Base-by-base conservation (phyloP, 2,329 filamentous ascomycete species). In the Tetracladium maxilliforme region DNA sequence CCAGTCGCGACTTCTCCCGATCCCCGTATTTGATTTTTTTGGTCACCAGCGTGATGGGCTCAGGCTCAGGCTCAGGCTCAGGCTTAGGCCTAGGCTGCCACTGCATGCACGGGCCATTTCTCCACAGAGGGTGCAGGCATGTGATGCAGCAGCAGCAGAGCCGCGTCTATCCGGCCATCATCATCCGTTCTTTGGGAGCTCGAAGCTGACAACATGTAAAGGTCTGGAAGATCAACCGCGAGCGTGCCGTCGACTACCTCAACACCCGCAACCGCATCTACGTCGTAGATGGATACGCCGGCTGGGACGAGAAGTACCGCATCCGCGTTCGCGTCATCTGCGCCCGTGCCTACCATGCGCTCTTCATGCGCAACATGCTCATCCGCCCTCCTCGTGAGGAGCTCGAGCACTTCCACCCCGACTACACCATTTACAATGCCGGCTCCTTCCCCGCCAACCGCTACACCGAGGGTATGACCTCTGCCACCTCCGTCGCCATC, bases 311-410 rank as follows among this genome's bases (percentile, higher is more conserved):
- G 64, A 86, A 90, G 55, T 98, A 98, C 68, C 72, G 86, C 40
- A 95, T 98, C 61, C 81, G 76, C 46, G 90, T 98, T 44, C 86
- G 90, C 48, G 87, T 98, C 37, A 86, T 98, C 49, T 98, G 90
- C 62, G 90, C 90, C 40, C 86, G 90, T 51, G 90, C 90, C 56
- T 98, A 98, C 70, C 90, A 98, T 70, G 90, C 90, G 34, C 73
- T 98, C 38, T 98, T 98, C 74, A 98, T 98, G 90, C 82, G 86
- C 51, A 98, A 98, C 70, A 98, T 98, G 90, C 79, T 98, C 49
- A 98, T 98, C 64, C 80, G 90, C 42, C 90, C 90, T 35, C 65
- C 75, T 26, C 71, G 70, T 35, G 81, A 92, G 58, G 86, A 98
- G 65, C 76, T 98, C 28, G 79, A 93, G 63, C 72, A 83, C 60